Evolutionary conservation across 176 grass and related monocot species (phyloP), one percentile per base, ranked within the genome.

Genomic region (Eragrostis nindensis): DNA sequence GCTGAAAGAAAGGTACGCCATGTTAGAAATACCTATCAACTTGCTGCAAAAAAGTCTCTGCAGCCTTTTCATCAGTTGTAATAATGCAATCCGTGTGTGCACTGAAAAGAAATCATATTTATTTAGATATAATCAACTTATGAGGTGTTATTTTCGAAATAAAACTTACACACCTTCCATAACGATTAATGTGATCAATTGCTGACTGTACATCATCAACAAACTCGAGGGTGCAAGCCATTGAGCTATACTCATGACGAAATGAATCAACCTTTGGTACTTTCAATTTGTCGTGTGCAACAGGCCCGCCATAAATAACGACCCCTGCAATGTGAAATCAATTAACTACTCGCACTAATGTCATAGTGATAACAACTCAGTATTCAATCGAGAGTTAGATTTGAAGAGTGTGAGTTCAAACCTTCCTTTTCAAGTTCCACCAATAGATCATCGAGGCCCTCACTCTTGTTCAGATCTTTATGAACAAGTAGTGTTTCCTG

Each of bases 401-500:
- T 74, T 13, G 14, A 63, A 65, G 19, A n/a, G 12, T 73, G 7
- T 24, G 21, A 67, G 16, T 39, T 75, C 77, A 80, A 44, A 93
- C 94, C 94, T 97, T 93, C 88, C 15, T 83, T 90, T 77, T 91
- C 88, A 29, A 99, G 93, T 72, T 92, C 97, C 60, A 88, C 60
- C 26, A 99, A 42, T 39, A 99, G 87, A 89, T 95, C 87, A 82
- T 96, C 92, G 82, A 99, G 83, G 52, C 87, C 89, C 29, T 84
- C 84, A 56, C 86, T 91, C 11, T 86, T 96, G 62, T 88, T 91
- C 5, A 99, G 85, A 84, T 91, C 86, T 80, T 93, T 96, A 85
- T 99, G 97, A 80, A 99, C 75, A 79, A 99, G 92, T 67, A 99
- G 61, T 66, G 97, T 99, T 93, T 99, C 97, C 97, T 99, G 84